Percentiles rank a stretch among this genome's conserved stretches.
Conservation (phyloP, 2,329 filamentous ascomycete genomes). For the Xylariaceae sp. region DNA sequence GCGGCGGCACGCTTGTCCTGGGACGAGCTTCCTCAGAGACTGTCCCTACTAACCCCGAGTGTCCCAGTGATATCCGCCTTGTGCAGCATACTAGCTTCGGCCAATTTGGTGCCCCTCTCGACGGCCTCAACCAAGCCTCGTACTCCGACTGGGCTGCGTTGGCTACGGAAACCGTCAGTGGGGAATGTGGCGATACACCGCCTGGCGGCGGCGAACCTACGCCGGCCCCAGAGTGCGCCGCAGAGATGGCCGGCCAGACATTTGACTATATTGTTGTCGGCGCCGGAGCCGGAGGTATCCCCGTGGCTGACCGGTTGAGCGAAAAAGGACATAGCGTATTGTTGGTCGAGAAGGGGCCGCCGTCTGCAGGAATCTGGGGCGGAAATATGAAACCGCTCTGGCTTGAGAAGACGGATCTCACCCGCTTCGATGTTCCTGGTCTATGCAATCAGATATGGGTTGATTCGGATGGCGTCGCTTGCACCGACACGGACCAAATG, state of each 20-base stretch:
- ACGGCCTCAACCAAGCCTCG: constrained; percentile 37
- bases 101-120: constrained; percentile 50
- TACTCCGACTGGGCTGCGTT: constrained; percentile 49
- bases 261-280: constrained; percentile 67
- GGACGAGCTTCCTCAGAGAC: constrained; percentile 57
- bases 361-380: constrained; percentile 65
- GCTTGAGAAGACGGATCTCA: constrained; percentile 62
- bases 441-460: constrained; percentile 73
- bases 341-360: constrained; percentile 62
- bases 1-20: constrained; percentile 48
- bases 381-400: constrained; percentile 59
- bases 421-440: constrained; percentile 72
- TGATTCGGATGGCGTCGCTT: constrained; percentile 65
- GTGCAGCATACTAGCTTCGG: constrained; percentile 59
- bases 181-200: constrained; percentile 37
- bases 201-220: constrained; percentile 24
- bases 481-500: constrained; percentile 71
- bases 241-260: constrained; percentile 39
- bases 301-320: constrained; percentile 63
- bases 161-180: constrained; percentile 43
- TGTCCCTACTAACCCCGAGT: constrained; percentile 45
- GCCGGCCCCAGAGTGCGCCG: constrained; percentile 21
- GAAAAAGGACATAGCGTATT: constrained; percentile 67
- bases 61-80: constrained; percentile 49
- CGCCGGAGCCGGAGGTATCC: constrained; percentile 61